These are phyloP conservation scores for Russula olivacea DNA, from an alignment of 768 basidiomycete species.

Conservation along the genomic window DNA sequence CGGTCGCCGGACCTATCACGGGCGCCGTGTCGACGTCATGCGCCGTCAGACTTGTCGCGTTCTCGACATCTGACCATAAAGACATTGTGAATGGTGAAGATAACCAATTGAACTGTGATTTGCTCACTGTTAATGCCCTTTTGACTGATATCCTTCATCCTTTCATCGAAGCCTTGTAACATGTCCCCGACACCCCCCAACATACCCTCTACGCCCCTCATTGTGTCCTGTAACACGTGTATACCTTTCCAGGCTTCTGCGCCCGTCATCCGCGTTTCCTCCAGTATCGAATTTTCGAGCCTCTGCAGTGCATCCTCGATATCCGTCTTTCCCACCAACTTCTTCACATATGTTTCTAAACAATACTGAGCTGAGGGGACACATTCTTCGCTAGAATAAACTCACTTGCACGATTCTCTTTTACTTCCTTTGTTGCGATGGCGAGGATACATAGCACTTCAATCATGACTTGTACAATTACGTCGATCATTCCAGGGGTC, in stretches of 20 bases:
- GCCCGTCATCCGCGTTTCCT: not conserved
- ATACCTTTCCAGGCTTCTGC: not conserved
- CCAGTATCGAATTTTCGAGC: not conserved
- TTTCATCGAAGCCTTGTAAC: not conserved
- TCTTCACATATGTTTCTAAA: not conserved
- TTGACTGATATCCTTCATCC: not conserved
- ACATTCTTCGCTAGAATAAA: too few species aligned
- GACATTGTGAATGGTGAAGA: not conserved
- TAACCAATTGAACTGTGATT: not conserved
- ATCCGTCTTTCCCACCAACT: not conserved
- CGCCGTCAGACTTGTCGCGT: not conserved
- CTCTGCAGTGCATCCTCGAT: not conserved
- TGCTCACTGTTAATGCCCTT: not conserved
- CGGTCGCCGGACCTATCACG: not conserved
- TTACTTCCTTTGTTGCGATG: not conserved
- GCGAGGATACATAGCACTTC: not conserved
- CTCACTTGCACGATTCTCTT: not conserved
- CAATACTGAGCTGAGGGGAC: not conserved
- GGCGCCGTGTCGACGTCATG: not conserved
- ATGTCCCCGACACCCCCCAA: not conserved
- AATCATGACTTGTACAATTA: not conserved
- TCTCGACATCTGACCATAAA: not conserved
- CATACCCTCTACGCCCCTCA: too few species aligned
- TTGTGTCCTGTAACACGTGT: not conserved
- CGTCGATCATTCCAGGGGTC: not conserved